Percentiles rank a stretch among this genome's conserved stretches.
Conservation (phyloP, 2,329 filamentous ascomycete genomes). For the Colletotrichum simmondsii region DNA sequence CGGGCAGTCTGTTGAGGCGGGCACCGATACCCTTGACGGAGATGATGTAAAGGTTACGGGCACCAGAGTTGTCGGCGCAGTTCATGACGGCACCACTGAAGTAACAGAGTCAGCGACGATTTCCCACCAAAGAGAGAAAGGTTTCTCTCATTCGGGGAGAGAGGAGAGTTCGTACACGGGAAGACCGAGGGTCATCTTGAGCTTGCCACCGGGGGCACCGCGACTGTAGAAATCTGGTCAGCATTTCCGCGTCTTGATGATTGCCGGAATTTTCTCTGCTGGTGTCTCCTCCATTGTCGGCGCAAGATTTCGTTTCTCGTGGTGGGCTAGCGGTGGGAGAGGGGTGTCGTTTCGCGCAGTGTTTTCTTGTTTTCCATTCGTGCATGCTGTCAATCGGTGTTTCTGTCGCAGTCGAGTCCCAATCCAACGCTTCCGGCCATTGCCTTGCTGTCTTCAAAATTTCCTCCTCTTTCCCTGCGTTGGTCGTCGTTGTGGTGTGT, state of each 20-base stretch:
- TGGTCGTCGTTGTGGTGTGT: conserved; percentile 5
- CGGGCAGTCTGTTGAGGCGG: conserved; percentile 95
- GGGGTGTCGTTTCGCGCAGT: conserved; percentile 7
- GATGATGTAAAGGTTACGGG: conserved; percentile 99
- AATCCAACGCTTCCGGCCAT: not conserved
- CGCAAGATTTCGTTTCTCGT: conserved; percentile 18
- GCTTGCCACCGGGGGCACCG: conserved; percentile 99
- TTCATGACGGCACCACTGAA: conserved; percentile 98
- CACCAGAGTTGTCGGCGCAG: conserved; percentile 99
- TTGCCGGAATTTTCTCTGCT: not conserved
- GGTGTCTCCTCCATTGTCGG: conserved; percentile 2
- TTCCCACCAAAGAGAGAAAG: not conserved
- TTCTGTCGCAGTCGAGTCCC: not conserved
- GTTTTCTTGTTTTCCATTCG: conserved; percentile 6
- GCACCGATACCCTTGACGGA: conserved; percentile 99
- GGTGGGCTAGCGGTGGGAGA: conserved; percentile 10
- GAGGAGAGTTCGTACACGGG: conserved; percentile 82
- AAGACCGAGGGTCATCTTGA: conserved; percentile 99
- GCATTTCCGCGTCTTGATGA: conserved; percentile 45
- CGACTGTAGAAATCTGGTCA: conserved; percentile 59
- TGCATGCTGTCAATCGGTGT: not conserved
- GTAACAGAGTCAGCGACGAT: conserved; percentile 14
- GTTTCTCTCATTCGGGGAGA: conserved; percentile 11
- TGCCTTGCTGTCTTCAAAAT: not conserved
- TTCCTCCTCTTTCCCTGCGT: conserved; percentile 26